These are phyloP conservation scores for Paecilomyces niveus DNA, from an alignment of 2,329 filamentous ascomycete species.

Conservation along the genomic window DNA sequence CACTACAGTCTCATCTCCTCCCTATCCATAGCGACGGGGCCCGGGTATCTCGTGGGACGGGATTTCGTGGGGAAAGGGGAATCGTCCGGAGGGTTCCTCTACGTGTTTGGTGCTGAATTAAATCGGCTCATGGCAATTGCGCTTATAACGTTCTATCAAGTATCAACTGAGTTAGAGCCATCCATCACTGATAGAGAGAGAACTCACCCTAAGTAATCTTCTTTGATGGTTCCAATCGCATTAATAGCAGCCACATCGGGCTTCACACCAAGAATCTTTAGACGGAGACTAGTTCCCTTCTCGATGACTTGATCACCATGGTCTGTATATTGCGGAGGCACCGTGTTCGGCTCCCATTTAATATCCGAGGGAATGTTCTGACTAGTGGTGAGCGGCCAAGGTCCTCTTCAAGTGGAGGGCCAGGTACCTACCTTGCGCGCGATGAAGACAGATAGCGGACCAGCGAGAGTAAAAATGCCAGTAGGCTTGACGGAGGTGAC, in stretches of 20 bases:
- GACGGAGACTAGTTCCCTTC: conserved; percentile 82
- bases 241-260: conserved; percentile 93
- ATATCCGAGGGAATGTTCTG: conserved; percentile 73
- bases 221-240: conserved; percentile 96
- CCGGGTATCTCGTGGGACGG: background rate
- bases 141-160: conserved; percentile 9
- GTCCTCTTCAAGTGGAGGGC: conserved; percentile 2
- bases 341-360: conserved; percentile 91
- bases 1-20: background rate
- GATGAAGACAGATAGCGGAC: conserved; percentile 43
- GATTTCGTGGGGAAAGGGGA: background rate
- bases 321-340: conserved; percentile 93
- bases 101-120: background rate
- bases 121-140: background rate
- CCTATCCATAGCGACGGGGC: background rate
- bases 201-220: conserved; percentile 47
- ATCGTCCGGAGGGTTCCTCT: background rate
- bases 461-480: conserved; percentile 61
- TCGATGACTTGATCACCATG: conserved; percentile 92
- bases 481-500: conserved; percentile 86
- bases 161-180: background rate
- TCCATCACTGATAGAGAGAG: background rate
- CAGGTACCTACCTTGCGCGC: conserved; percentile 60
- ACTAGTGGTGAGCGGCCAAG: conserved; percentile 9
- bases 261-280: conserved; percentile 90